These are phyloP conservation scores for Priceomyces castillae DNA, from an alignment of 805 yeast species.

Conservation along the genomic window DNA sequence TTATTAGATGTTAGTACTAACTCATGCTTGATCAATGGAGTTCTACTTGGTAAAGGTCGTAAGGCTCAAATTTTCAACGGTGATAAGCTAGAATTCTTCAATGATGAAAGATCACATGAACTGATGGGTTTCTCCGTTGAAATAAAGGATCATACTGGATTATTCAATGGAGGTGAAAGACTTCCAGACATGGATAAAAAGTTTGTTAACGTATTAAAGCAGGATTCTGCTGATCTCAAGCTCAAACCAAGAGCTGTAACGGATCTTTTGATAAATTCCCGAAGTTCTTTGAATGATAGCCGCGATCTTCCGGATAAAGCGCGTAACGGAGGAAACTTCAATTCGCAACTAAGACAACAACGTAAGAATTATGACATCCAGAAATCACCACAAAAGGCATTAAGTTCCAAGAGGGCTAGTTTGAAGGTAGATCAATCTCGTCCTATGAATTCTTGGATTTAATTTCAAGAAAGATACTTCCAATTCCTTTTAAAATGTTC, in stretches of 20 bases:
- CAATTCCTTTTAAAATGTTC: too few relatives aligned
- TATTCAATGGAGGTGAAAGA: conserved; percentile 50
- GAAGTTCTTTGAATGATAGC: conserved; percentile 6
- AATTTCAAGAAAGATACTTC: neutral
- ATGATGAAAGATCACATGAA: conserved; percentile 54
- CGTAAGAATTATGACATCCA: conserved; percentile 20
- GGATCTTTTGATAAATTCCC: conserved; percentile 8
- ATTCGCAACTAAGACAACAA: conserved; percentile 27
- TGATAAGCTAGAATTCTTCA: conserved; percentile 64
- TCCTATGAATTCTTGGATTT: conserved; percentile 24
- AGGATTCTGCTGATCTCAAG: conserved; percentile 26
- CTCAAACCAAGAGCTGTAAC: conserved; percentile 24
- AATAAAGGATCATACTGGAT: conserved; percentile 61
- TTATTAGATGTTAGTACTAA: conserved; percentile 76
- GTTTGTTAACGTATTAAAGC: conserved; percentile 23
- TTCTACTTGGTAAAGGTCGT: conserved; percentile 56
- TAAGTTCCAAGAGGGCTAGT: conserved; percentile 25
- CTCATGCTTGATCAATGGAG: conserved; percentile 68
- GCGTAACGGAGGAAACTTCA: conserved; percentile 27
- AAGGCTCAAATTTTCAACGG: conserved; percentile 62
- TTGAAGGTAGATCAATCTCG: conserved; percentile 25
- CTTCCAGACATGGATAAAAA: conserved; percentile 9
- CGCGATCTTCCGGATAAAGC: conserved; percentile 8
- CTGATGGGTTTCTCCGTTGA: conserved; percentile 52
- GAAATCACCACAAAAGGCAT: conserved; percentile 17